Base-by-base conservation (phyloP, 2,329 filamentous ascomycete genomes). In the Aspergillus vadensis region DNA sequence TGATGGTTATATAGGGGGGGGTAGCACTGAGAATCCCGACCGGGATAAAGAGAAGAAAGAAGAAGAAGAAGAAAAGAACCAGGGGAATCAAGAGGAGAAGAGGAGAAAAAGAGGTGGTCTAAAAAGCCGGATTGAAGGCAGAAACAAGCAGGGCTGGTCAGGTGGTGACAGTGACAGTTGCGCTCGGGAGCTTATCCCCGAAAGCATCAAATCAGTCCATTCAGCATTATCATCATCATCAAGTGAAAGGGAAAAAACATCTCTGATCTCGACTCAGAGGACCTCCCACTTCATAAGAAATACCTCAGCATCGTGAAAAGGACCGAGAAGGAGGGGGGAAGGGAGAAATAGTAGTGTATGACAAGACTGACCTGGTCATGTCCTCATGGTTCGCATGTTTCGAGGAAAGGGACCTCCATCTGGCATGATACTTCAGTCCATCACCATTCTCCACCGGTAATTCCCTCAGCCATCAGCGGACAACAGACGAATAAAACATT, bases 251-350 rank as follows among this genome's bases (percentile, higher is more conserved):
- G 2, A 12, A 30, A 1, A 6, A 36, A 15, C 12, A 36, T 14
- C 32, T 36, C 32, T 36, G 6, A 0, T 36, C 5, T 36, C 32
- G 32, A 36, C 32, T 12, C 21, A 27, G 25, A n/a, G 19, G 19
- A 8, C 10, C 12, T 8, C 19, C 19, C 32, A n/a, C 19, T 38
- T 12, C 7, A 10, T n/a, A 38, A 36, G 30, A 55, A 55, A 55
- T 55, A 55, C 39, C 39, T 43, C 53, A 47, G 25, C 23, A 32
- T 44, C 53, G 3, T 14, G 23, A 55, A 55, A 55, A n/a, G 27
- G 12, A 14, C 53, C 53, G 25, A 15, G 23, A 27, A 12, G 27
- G 6, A 27, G 30, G 30, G 21, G 4, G 15, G 38, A 2, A 5
- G 7, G 25, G 9, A n/a, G n/a, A 7, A 21, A 4, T 19, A 27